These are phyloP conservation scores for Aspergillus sp. DNA, from an alignment of 2,329 filamentous ascomycete genomes.

Conservation along the genomic window DNA sequence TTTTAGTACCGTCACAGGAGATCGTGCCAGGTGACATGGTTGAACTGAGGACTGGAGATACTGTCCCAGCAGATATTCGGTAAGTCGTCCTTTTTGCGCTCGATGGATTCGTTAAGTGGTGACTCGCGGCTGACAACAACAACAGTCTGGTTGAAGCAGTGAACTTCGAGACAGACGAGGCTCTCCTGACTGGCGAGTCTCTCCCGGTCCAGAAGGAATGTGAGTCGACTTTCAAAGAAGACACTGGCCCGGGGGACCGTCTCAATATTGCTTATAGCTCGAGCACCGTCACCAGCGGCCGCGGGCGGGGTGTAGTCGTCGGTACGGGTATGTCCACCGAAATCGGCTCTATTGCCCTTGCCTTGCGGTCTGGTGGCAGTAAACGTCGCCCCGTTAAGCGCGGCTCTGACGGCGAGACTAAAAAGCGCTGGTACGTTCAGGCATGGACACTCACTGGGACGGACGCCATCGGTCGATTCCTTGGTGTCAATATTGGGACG, in stretches of 20 bases:
- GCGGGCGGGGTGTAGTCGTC: slow-evolving; percentile 56
- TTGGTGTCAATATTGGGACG: slow-evolving; percentile 66
- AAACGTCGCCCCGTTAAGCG: slow-evolving; percentile 49
- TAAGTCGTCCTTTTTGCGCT: slow-evolving; percentile 29
- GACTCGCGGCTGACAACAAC: no score
- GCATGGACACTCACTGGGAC: slow-evolving; percentile 49
- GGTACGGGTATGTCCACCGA: slow-evolving; percentile 60
- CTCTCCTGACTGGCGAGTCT: no score
- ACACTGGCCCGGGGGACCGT: slow-evolving; percentile 59
- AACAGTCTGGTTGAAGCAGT: slow-evolving; percentile 47
- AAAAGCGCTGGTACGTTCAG: slow-evolving; percentile 28
- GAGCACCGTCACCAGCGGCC: slow-evolving; percentile 57
- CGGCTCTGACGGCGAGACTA: slow-evolving; percentile 43
- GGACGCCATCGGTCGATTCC: slow-evolving; percentile 59
- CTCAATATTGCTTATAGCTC: no score
- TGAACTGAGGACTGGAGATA: no score
- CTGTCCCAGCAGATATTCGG: no score
- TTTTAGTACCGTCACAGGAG: no score
- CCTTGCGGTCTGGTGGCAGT: slow-evolving; percentile 58
- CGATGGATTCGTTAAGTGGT: slow-evolving; percentile 27
- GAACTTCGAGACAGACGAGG: slow-evolving; percentile 14
- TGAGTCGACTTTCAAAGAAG: slow-evolving; percentile 39
- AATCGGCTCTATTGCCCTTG: slow-evolving; percentile 60
- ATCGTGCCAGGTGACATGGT: no score
- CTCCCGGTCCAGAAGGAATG: no score